Evolutionary conservation across 352 stramenopile genomes (phyloP), one percentile per base, ranked within the genome.

Genomic region (Pilasporangium apinafurcum): DNA sequence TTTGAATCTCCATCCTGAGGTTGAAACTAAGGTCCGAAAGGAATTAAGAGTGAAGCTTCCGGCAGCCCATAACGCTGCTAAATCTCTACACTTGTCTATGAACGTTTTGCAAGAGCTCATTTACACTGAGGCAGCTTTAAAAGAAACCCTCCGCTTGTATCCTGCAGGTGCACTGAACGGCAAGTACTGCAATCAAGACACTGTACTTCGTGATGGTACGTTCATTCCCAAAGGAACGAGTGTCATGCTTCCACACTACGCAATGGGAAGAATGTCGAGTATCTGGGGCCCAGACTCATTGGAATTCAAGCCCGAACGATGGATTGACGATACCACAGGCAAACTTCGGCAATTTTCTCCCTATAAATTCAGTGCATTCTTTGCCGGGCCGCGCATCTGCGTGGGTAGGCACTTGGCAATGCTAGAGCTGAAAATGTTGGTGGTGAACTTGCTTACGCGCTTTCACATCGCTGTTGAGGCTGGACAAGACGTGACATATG

Each of bases 251-350:
- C 47, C 60, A 4, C 37, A 56, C 4, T 88, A 83, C 46, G 59
- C 50, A 1, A 69, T 84, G 49, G 70, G 39, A 2, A 54, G 68
- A 8, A 53, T 68, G 25, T 27, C 36, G 27, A 37, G 27, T 3
- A 31, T 78, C 16, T 84, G 73, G 70, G 67, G 65, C 0, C 10
- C 31, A 0, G 69, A 83, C 30, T 60, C 60, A 0, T 20, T 14
- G 0, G 59, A 76, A 46, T 78, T 77, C 31, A 65, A 65, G 2
- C 66, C 66, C 0, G 65, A 82, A 22, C 64, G 71, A 10, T 81
- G 60, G 59, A 35, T 82, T 16, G 34, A 55, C 16, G 5, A n/a
- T 5, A 9, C 27, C 0, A 68, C 42, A 0, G 40, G 45, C 8
- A 56, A 56, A 32, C 51, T 58, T 12, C 37, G 37, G 0, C 20